Conservation (phyloP, 2,329 filamentous ascomycete genomes). For the Sclerotinia minor region DNA sequence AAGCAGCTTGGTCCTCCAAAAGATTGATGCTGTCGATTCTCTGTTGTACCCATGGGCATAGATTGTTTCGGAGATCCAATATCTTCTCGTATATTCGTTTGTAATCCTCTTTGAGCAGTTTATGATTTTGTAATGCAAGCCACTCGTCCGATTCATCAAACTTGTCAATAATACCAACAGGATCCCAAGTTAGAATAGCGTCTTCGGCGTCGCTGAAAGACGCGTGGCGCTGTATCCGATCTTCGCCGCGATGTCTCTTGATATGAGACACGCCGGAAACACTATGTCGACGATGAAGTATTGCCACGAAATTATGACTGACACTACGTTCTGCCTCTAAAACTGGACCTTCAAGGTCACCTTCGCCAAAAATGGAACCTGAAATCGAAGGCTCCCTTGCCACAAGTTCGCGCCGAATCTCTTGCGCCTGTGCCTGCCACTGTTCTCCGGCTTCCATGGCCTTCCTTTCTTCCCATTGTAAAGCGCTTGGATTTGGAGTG, state of each 20-base stretch:
- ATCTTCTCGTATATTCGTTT: conserved; percentile 56
- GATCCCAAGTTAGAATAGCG: conserved; percentile 67
- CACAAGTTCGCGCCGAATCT: conserved; percentile 48
- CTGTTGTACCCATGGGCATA: conserved; percentile 61
- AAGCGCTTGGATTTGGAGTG: conserved; percentile 21
- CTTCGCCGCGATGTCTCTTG: conserved; percentile 51
- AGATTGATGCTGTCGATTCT: conserved; percentile 57
- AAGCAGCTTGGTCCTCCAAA: conserved; percentile 62
- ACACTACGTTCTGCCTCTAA: conserved; percentile 50
- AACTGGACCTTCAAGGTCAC: conserved; percentile 57
- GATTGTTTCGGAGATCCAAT: conserved; percentile 50
- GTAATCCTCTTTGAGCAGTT: conserved; percentile 53
- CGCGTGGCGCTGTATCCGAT: conserved; percentile 68
- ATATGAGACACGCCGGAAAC: conserved; percentile 45
- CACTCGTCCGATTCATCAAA: conserved; percentile 39
- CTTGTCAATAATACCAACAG: conserved; percentile 49
- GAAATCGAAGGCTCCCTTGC: conserved; percentile 55
- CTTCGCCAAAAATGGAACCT: conserved; percentile 59
- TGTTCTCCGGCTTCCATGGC: conserved; percentile 34
- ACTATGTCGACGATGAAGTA: conserved; percentile 64
- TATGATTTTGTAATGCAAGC: conserved; percentile 42
- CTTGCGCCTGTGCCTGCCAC: conserved; percentile 44
- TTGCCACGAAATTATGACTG: conserved; percentile 47
- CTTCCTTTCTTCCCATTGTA: conserved; percentile 30
- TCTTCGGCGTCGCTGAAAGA: conserved; percentile 77